These are phyloP conservation scores for Coemansia erecta DNA, from an alignment of 192 early-diverging fungal genomes.

Conservation along the genomic window DNA sequence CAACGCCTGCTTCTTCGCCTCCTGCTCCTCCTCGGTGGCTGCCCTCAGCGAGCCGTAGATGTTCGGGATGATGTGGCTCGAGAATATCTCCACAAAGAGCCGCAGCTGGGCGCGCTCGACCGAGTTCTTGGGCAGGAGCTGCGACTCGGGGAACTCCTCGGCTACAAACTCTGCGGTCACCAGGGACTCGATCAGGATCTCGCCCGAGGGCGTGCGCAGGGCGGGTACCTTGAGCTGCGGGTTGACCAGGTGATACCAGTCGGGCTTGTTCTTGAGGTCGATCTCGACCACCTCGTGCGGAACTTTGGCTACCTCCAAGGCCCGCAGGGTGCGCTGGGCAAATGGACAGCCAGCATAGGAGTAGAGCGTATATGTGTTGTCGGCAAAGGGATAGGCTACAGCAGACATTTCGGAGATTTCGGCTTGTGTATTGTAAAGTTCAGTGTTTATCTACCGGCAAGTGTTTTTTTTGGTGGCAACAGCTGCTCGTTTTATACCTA, in stretches of 20 bases:
- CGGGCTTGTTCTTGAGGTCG: conserved; percentile 64
- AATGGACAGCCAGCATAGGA: conserved; percentile 62
- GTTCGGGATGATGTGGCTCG: conserved; percentile 14
- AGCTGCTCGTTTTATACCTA: no score
- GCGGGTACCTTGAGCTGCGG: conserved; percentile 70
- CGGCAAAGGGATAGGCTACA: conserved; percentile 22
- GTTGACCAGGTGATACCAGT: conserved; percentile 64
- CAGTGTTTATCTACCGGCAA: no score
- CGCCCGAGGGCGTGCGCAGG: conserved; percentile 54
- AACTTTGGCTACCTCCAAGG: conserved; percentile 56
- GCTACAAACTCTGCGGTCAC: conserved; percentile 66
- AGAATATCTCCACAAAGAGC: conserved; percentile 35
- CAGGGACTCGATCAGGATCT: conserved; percentile 62
- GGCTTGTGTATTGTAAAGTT: no score
- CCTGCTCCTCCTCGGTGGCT: conserved; percentile 17
- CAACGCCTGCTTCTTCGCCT: conserved; percentile 10
- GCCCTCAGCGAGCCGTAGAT: conserved; percentile 14
- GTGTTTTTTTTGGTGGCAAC: no score
- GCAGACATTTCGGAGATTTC: no score
- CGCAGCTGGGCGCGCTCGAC: conserved; percentile 44
- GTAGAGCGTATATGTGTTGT: conserved; percentile 56
- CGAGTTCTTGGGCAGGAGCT: conserved; percentile 25
- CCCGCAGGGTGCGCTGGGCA: conserved; percentile 65
- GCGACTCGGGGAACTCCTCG: conserved; percentile 60
- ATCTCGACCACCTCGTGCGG: conserved; percentile 59